Conservation (phyloP, 2,329 filamentous ascomycete species). For the Westerdykella sp. region DNA sequence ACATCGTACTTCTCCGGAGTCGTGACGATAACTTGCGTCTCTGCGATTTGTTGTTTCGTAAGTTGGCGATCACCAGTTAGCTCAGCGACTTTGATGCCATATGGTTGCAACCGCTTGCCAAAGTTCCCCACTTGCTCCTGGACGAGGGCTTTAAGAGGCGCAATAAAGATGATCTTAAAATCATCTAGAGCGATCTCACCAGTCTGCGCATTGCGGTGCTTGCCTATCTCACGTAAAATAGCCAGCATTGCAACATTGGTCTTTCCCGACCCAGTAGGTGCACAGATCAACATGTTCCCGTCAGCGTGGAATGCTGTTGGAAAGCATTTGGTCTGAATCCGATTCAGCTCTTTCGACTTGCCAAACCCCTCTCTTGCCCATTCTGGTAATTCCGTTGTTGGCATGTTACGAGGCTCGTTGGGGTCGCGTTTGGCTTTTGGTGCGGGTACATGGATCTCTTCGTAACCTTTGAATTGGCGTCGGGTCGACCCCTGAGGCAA, state of each 20-base stretch:
- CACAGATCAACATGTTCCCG: slow-evolving; percentile 96
- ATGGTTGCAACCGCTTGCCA: slow-evolving; percentile 80
- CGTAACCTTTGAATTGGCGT: slow-evolving; percentile 93
- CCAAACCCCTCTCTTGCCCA: slow-evolving; percentile 88
- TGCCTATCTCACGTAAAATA: slow-evolving; percentile 93
- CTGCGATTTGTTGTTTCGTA: slow-evolving; percentile 96
- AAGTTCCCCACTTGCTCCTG: slow-evolving; percentile 99
- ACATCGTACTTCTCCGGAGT: slow-evolving; percentile 99
- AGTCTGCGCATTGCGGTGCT: slow-evolving; percentile 79
- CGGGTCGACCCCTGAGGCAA: slow-evolving; percentile 93
- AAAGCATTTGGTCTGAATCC: slow-evolving; percentile 91
- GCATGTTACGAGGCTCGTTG: slow-evolving; percentile 67
- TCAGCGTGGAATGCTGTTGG: slow-evolving; percentile 87
- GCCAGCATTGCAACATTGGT: slow-evolving; percentile 98
- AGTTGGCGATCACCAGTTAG: slow-evolving; percentile 95
- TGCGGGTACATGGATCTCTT: slow-evolving; percentile 93
- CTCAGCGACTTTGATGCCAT: slow-evolving; percentile 89
- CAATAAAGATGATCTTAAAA: slow-evolving; percentile 98
- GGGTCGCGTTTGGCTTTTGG: slow-evolving; percentile 83
- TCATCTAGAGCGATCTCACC: slow-evolving; percentile 94
- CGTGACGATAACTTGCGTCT: slow-evolving; percentile 96
- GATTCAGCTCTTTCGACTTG: slow-evolving; percentile 79
- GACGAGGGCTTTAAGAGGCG: slow-evolving; percentile 88
- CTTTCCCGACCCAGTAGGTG: slow-evolving; percentile 94
- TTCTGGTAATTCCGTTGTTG: slow-evolving; percentile 81